These are phyloP conservation scores for Chondrostereum purpureum DNA, from an alignment of 1,284 basidiomycete genomes.

Conservation along the genomic window DNA sequence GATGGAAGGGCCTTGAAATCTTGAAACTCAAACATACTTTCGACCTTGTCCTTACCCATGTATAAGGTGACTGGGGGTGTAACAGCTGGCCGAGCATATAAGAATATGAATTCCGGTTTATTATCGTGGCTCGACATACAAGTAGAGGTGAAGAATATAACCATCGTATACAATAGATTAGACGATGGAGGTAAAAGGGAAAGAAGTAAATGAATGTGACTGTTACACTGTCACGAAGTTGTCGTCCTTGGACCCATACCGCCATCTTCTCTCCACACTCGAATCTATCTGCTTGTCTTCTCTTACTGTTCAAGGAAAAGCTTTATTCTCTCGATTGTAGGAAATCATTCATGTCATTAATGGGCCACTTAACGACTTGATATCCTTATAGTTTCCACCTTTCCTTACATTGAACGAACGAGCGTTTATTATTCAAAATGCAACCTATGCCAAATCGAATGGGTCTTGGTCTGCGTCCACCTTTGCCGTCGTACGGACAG, in stretches of 20 bases:
- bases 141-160: conserved; percentile 64
- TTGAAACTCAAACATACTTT: conserved; percentile 58
- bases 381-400: background rate
- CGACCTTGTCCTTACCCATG: conserved; percentile 96
- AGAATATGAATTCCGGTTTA: conserved; percentile 3
- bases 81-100: conserved; percentile 28
- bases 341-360: too few species aligned
- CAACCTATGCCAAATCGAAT: conserved; percentile 64
- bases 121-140: conserved; percentile 26
- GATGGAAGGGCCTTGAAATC: background rate
- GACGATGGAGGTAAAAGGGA: background rate
- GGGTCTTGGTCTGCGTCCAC: conserved; percentile 79
- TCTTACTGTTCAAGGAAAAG: too few species aligned
- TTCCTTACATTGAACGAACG: background rate
- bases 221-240: background rate
- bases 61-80: conserved; percentile 74
- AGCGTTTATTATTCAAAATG: conserved; percentile 33
- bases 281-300: background rate
- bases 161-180: conserved; percentile 36
- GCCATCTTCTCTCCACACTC: too few species aligned
- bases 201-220: background rate
- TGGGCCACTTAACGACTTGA: background rate
- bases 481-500: conserved; percentile 78
- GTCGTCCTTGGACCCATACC: background rate
- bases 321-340: too few species aligned